phyloP scores from a whole-genome alignment of 2,329 filamentous ascomycete genomes.

The Aureobasidium sp. region DNA sequence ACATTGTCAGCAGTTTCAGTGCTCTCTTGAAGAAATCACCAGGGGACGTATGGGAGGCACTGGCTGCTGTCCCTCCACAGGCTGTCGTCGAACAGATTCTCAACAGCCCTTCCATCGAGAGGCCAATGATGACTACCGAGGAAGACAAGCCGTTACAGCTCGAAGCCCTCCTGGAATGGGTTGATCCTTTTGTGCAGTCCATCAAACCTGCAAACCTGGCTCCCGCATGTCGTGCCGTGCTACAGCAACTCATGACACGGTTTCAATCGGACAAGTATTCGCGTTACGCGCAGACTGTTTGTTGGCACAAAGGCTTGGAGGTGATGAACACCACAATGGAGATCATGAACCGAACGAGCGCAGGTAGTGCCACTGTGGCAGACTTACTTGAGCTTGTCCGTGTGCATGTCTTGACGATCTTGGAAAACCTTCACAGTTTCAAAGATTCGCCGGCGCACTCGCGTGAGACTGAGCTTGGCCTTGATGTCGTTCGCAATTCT shows the following conservation, averaged over 20 bases:
- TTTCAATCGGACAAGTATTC: slow-evolving; percentile 52
- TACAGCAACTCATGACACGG: slow-evolving; percentile 65
- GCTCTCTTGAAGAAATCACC: slow-evolving; percentile 68
- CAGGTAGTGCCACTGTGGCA: slow-evolving; percentile 38
- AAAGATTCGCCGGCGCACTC: slow-evolving; percentile 19
- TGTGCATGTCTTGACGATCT: slow-evolving; percentile 44
- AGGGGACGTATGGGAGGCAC: slow-evolving; percentile 79
- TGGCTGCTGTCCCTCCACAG: slow-evolving; percentile 71
- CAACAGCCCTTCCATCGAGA: slow-evolving; percentile 58
- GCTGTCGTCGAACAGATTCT: slow-evolving; percentile 81
- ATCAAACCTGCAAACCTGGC: slow-evolving; percentile 68
- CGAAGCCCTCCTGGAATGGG: slow-evolving; percentile 65
- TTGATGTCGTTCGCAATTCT: slow-evolving; percentile 59
- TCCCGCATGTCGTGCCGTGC: slow-evolving; percentile 72
- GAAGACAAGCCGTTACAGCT: slow-evolving; percentile 51
- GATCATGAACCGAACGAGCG: slow-evolving; percentile 21
- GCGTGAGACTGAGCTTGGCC: slow-evolving; percentile 37
- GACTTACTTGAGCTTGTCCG: slow-evolving; percentile 59
- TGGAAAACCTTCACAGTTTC: slow-evolving; percentile 28
- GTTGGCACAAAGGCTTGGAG: slow-evolving; percentile 58
- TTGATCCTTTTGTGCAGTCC: slow-evolving; percentile 68
- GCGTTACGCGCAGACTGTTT: slow-evolving; percentile 52
- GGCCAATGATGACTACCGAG: slow-evolving; percentile 50
- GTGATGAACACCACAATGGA: slow-evolving; percentile 35
- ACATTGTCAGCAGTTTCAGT: slow-evolving; percentile 64